These are phyloP conservation scores for Rubroboletus pulcherrimus DNA, from an alignment of 768 basidiomycete genomes.

Conservation along the genomic window DNA sequence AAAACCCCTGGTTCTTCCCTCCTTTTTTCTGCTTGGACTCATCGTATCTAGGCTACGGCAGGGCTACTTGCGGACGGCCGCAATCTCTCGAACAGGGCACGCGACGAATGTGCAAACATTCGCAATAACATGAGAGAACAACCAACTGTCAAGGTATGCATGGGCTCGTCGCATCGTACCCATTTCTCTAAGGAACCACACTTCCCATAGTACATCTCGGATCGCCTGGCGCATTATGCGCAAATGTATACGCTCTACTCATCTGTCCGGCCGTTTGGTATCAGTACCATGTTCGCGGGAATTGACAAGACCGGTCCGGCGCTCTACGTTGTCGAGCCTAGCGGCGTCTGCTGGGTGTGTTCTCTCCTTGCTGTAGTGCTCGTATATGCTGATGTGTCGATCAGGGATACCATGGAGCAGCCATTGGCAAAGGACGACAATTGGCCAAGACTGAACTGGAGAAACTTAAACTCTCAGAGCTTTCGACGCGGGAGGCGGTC, in stretches of 20 bases:
- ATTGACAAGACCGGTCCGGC: slow-evolving; percentile 86
- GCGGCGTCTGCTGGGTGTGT: slow-evolving; percentile 84
- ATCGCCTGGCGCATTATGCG: slow-evolving; percentile 83
- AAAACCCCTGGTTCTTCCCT: slow-evolving; percentile 14
- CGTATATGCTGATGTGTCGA: neutral
- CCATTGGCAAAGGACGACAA: slow-evolving; percentile 98
- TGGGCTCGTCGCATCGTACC: neutral
- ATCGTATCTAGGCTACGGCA: slow-evolving; percentile 69
- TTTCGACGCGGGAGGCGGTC: slow-evolving; percentile 82
- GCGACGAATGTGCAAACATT: slow-evolving; percentile 76
- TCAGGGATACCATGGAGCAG: slow-evolving; percentile 92
- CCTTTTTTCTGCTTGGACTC: neutral
- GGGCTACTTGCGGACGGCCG: slow-evolving; percentile 93
- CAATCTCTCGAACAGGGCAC: slow-evolving; percentile 77
- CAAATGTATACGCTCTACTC: slow-evolving; percentile 98
- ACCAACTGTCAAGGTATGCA: slow-evolving; percentile 71
- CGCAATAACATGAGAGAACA: slow-evolving; percentile 71
- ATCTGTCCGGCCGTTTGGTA: slow-evolving; percentile 95
- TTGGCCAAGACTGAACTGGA: slow-evolving; percentile 98
- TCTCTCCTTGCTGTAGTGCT: neutral
- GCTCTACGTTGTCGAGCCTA: slow-evolving; percentile 91
- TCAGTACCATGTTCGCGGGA: slow-evolving; percentile 86
- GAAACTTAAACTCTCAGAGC: slow-evolving; percentile 82
- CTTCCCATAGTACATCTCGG: slow-evolving; percentile 49
- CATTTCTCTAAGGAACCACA: neutral